Base-by-base conservation (phyloP, 1,284 basidiomycete species). In the Tetrapyrgos nigripes region DNA sequence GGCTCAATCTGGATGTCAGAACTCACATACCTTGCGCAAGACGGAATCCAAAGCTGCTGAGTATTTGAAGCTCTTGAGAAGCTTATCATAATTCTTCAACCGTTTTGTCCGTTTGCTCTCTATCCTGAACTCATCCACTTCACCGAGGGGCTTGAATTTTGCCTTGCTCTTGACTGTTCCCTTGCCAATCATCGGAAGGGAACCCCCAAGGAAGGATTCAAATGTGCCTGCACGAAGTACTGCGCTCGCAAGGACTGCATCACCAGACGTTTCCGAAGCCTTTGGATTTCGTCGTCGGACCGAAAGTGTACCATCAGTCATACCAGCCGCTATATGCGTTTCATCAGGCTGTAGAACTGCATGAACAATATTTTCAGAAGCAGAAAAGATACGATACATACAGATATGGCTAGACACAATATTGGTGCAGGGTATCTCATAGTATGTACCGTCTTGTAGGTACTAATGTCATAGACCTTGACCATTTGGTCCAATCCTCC, bases 391-490 rank as follows among this genome's bases (percentile, higher is more conserved):
- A 45, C 28, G 76, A 43, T 14, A 79, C 87, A 70, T 69, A 93
- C 94, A 60, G 93, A 98, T 60, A 94, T 82, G n/a, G 94, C 96
- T 47, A 99, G 79, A 68, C 89, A 94, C 4, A 99, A 81, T 3
- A 99, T 79, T 1, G 96, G 95, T 1, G 96, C 93, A 3, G 96
- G 94, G 73, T 99, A 99, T 44, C 97, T 91, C 95, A 99, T 99
- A 1, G 97, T 98, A 73, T 99, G 97, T 9, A 97, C 91, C 28
- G 99, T 97, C 68, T 93, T 92, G 81, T 96, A 97, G 37, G 91
- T 90, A 69, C 92, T 88, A 50, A 97, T 89, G 71, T 99, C 96
- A 78, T 99, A 99, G 23, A 98, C 96, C 77, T 99, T 99, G 59
- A 99, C 94, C 88, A 99, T 92, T 65, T 96, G 95, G 72, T 99